Conservation (phyloP, 225 moss, liverwort and hornwort species). For the Physcomitrellopsis africana region DNA sequence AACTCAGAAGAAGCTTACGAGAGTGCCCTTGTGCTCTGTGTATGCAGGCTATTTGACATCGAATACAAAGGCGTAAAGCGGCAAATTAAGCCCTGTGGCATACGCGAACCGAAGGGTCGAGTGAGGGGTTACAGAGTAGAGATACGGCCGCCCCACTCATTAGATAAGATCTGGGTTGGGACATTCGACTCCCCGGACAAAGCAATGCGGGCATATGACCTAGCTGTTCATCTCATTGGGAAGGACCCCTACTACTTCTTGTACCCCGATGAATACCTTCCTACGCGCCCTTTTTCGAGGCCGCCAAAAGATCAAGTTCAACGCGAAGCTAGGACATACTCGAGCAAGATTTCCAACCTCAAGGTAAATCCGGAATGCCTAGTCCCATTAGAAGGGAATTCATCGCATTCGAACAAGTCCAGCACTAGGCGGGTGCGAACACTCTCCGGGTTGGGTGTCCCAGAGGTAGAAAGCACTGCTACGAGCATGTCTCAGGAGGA, state of each 20-base stretch:
- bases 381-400: background rate
- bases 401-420: background rate
- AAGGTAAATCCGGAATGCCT: background rate
- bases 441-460: too few relatives aligned
- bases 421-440: too few relatives aligned
- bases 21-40: background rate
- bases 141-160: conserved; percentile 19
- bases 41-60: background rate
- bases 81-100: background rate
- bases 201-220: conserved; percentile 26
- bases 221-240: background rate
- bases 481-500: too few relatives aligned
- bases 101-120: conserved; percentile 10
- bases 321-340: background rate
- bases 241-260: conserved; percentile 11
- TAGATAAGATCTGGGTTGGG: conserved; percentile 25
- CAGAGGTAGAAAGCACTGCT: too few relatives aligned
- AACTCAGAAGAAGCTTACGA: background rate
- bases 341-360: conserved; percentile 1
- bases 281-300: background rate
- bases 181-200: background rate
- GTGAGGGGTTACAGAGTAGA: conserved; percentile 31
- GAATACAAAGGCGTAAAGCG: background rate
- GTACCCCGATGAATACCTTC: conserved; percentile 1
- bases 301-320: background rate